Evolutionary conservation across 305 asterid species (phyloP).

Genomic region (Solanum hybrid): DNA sequence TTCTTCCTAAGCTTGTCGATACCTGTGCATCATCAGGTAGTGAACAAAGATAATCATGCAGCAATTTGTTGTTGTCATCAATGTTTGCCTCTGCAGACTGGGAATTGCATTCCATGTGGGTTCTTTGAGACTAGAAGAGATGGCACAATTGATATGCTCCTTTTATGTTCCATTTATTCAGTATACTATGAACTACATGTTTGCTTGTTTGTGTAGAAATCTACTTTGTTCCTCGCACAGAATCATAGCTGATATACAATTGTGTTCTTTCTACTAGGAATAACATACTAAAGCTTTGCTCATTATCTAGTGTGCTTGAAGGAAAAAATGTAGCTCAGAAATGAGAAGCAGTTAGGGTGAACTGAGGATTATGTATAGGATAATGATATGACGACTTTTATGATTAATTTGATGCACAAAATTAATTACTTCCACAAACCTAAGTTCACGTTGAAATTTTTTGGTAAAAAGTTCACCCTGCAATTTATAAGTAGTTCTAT

Average conservation of each 20-base stretch:
- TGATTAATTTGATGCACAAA: neutral
- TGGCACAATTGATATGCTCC: neutral
- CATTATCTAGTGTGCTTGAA: neutral
- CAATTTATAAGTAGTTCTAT: neutral
- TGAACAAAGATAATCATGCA: neutral
- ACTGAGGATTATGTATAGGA: neutral
- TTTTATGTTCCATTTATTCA: neutral
- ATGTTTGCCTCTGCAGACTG: neutral
- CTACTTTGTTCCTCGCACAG: neutral
- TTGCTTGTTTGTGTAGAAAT: neutral
- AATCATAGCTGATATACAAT: neutral
- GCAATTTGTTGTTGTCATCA: neutral
- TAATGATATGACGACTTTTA: neutral
- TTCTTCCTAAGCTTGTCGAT: slow-evolving; percentile 61
- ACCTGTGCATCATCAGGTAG: slow-evolving; percentile 77
- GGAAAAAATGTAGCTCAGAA: neutral
- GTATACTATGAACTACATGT: neutral
- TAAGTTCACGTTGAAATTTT: neutral
- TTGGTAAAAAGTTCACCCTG: neutral
- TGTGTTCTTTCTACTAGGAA: neutral
- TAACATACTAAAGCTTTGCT: neutral
- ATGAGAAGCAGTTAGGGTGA: neutral
- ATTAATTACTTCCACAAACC: neutral
- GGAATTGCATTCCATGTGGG: neutral
- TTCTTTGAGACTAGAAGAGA: neutral